Conservation (phyloP, 1,139 yeast genomes). For the Magnusiomyces suaveolens region DNA sequence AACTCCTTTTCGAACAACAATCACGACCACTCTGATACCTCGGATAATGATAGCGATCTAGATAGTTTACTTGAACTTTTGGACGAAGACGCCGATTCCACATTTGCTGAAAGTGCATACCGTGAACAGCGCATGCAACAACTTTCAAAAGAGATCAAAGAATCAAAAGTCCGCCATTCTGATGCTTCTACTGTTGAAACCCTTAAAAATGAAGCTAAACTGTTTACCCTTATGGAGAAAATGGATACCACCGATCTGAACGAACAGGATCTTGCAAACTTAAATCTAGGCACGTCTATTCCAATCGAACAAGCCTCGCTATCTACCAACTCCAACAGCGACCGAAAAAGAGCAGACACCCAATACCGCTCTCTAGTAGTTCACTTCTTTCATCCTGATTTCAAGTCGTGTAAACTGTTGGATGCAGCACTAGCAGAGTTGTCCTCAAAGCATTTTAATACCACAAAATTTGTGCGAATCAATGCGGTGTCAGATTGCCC, state of each 20-base stretch:
- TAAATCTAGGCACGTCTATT: neutral
- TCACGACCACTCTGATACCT: constrained; percentile 10
- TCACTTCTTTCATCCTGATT: constrained; percentile 56
- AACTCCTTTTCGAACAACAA: neutral
- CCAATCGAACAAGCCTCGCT: neutral
- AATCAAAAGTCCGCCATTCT: neutral
- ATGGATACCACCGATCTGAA: constrained; percentile 2
- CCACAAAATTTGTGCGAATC: constrained; percentile 46
- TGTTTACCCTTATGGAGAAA: constrained; percentile 10
- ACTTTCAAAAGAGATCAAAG: constrained; percentile 6
- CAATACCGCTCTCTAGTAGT: constrained; percentile 40
- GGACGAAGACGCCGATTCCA: constrained; percentile 62
- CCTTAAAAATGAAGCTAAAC: constrained; percentile 9
- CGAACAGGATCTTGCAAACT: neutral
- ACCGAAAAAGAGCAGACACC: constrained; percentile 41
- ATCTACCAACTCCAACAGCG: neutral
- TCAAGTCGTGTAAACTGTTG: constrained; percentile 52
- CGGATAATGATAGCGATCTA: constrained; percentile 19
- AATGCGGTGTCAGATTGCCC: constrained; percentile 55
- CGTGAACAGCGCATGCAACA: constrained; percentile 52
- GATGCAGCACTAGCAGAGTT: constrained; percentile 36
- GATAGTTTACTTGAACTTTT: constrained; percentile 37
- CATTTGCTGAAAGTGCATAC: constrained; percentile 30
- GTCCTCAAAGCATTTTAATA: constrained; percentile 48
- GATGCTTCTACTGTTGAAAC: constrained; percentile 9